Evolutionary conservation across 306 rosid genomes (phyloP), one percentile per base, ranked within the genome.

Genomic region (Neltuma alba): DNA sequence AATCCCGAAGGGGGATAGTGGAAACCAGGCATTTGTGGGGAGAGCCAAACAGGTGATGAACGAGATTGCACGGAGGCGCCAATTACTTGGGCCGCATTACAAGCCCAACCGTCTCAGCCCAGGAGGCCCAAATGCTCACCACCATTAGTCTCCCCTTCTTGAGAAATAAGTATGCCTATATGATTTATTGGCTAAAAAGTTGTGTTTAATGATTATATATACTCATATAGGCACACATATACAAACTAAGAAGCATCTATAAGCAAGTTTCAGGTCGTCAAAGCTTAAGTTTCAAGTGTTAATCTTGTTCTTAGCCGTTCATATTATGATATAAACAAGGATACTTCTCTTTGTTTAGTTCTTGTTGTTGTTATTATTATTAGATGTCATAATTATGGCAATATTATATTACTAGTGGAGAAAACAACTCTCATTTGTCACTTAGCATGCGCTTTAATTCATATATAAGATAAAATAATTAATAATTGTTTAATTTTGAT

Each of bases 51-150:
- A n/a, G n/a, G n/a, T n/a, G n/a, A n/a, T n/a, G n/a, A n/a, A n/a
- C n/a, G n/a, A n/a, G n/a, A n/a, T n/a, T n/a, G n/a, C n/a, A n/a
- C n/a, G n/a, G n/a, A n/a, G n/a, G n/a, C n/a, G n/a, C n/a, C 67
- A 62, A n/a, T 45, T 82, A 69, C 52, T 82, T 75, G 86, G 77
- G 75, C 75, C 83, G 10, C 11, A 70, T 2, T 55, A 63, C 33
- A 12, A 48, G 21, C 72, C 80, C 28, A 40, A 40, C 68, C 55
- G 88, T 0, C 75, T 85, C 21, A 85, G 88, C 73, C 90, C 88
- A 0, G 86, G 80, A 14, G 90, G 90, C 13, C 90, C 88, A 0
- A 83, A 87, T 57, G 80, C 90, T 55, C 85, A 70, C 42, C 90
- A 87, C 77, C 88, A 87, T 12, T 81, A 73, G 28, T 50, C 52